Evolutionary conservation across 2,329 filamentous ascomycete genomes (phyloP).

Genomic region (Trichoderma sp.): DNA sequence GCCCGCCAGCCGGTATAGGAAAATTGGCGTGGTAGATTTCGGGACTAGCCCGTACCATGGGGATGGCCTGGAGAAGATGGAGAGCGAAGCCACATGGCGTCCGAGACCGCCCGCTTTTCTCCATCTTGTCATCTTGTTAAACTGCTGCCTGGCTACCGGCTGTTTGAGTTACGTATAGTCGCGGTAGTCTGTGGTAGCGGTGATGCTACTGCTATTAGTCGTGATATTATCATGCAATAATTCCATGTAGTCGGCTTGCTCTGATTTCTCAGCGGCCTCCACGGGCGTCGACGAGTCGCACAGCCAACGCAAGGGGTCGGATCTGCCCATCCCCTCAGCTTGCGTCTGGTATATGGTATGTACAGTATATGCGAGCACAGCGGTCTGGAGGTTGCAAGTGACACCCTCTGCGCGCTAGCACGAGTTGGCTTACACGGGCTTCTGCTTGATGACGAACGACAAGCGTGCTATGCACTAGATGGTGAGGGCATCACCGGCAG

Average conservation of each 20-base stretch:
- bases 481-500: constrained; percentile 6
- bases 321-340: neutral
- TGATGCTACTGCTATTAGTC: neutral
- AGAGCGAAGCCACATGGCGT: constrained; percentile 24
- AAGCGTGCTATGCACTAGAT: neutral
- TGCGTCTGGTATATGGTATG: neutral
- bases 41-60: constrained; percentile 1
- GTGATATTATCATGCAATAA: neutral
- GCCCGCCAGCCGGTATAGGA: constrained; percentile 7
- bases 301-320: neutral
- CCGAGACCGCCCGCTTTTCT: constrained; percentile 11
- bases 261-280: neutral
- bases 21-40: neutral
- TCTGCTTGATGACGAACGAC: constrained; percentile 10
- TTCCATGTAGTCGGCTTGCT: neutral
- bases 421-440: neutral
- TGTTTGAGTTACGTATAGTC: constrained; percentile 1
- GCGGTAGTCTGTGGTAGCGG: neutral
- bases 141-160: constrained; percentile 24
- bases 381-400: neutral
- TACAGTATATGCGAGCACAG: neutral
- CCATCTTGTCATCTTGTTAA: constrained; percentile 13
- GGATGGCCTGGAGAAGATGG: constrained; percentile 16
- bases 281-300: neutral
- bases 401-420: constrained; percentile 8